A percentile compares a stretch with the other conserved stretches of the same genome.
Conservation (phyloP, 2,329 filamentous ascomycete genomes). For the Truncatella angustata region DNA sequence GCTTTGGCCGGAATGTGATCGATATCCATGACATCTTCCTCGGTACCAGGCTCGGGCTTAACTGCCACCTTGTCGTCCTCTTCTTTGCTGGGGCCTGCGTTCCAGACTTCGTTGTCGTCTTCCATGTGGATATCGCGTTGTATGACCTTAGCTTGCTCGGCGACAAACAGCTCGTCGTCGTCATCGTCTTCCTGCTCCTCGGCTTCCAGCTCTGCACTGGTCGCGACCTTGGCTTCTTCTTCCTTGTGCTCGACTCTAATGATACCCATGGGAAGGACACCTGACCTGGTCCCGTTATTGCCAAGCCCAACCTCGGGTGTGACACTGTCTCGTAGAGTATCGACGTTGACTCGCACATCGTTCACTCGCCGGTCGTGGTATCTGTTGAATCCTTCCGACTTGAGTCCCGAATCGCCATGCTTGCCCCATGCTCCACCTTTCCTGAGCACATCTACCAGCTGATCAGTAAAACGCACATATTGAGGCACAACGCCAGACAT, state of each 20-base stretch:
- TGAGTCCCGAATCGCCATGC: conserved; percentile 23
- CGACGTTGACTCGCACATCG: conserved; percentile 54
- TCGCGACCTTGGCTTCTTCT: conserved; percentile 51
- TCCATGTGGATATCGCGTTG: conserved; percentile 23
- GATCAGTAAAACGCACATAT: background rate
- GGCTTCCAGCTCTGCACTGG: conserved; percentile 56
- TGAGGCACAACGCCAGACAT: conserved; percentile 1
- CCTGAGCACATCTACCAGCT: conserved; percentile 23
- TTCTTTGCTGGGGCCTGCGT: conserved; percentile 32
- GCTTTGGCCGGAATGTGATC: conserved; percentile 38
- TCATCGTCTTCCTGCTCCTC: conserved; percentile 44
- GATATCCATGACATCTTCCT: conserved; percentile 34
- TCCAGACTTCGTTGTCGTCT: conserved; percentile 41
- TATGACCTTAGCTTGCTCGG: conserved; percentile 28
- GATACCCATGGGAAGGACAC: conserved; percentile 54
- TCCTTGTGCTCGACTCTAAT: conserved; percentile 54
- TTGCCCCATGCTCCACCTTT: conserved; percentile 13
- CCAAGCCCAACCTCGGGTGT: conserved; percentile 33
- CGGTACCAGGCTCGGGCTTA: conserved; percentile 42
- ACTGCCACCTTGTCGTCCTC: conserved; percentile 32
- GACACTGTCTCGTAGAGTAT: conserved; percentile 48
- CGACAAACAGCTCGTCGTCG: conserved; percentile 46
- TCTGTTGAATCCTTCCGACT: conserved; percentile 32
- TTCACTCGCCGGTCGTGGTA: conserved; percentile 39
- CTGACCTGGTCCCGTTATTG: conserved; percentile 25